phyloP scores from a whole-genome alignment of 306 rosid genomes.

The Pyrus communis region DNA sequence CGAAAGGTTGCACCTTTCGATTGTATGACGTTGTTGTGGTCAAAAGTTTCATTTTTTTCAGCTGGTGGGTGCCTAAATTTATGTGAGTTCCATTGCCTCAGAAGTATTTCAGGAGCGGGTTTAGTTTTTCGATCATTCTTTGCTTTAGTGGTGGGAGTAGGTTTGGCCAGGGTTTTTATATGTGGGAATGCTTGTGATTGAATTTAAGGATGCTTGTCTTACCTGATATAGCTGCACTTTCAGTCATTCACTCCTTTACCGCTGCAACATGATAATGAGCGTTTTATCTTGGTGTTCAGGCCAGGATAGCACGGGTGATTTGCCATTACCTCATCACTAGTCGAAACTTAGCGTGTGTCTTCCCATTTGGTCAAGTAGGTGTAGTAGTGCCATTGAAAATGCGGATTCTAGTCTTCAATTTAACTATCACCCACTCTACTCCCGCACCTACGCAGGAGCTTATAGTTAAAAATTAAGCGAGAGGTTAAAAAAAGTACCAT shows the following conservation, averaged over 20 bases:
- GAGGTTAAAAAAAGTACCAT: not conserved
- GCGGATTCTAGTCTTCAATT: not conserved
- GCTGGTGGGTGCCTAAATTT: not conserved
- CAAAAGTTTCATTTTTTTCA: not conserved
- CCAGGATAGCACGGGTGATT: not conserved
- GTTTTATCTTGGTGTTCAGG: not conserved
- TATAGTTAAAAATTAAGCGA: not conserved
- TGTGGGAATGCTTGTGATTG: constrained; percentile 19
- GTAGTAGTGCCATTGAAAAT: not conserved
- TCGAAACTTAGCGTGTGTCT: constrained; percentile 4
- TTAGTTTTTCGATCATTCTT: not conserved
- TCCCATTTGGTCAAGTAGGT: not conserved
- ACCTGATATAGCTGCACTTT: constrained; percentile 11
- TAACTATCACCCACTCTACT: not conserved
- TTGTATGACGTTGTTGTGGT: constrained; percentile 1
- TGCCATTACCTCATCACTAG: not conserved
- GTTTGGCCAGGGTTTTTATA: constrained; percentile 9
- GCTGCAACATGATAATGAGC: constrained; percentile 1
- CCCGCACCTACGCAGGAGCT: not conserved
- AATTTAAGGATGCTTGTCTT: constrained; percentile 6
- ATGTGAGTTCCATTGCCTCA: constrained; percentile 1
- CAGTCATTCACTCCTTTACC: not conserved
- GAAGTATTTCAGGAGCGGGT: constrained; percentile 9
- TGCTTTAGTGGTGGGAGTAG: not conserved
- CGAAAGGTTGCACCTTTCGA: constrained; percentile 36